Conservation (phyloP, 1,284 basidiomycete genomes). For the Ganoderma leucocontextum region DNA sequence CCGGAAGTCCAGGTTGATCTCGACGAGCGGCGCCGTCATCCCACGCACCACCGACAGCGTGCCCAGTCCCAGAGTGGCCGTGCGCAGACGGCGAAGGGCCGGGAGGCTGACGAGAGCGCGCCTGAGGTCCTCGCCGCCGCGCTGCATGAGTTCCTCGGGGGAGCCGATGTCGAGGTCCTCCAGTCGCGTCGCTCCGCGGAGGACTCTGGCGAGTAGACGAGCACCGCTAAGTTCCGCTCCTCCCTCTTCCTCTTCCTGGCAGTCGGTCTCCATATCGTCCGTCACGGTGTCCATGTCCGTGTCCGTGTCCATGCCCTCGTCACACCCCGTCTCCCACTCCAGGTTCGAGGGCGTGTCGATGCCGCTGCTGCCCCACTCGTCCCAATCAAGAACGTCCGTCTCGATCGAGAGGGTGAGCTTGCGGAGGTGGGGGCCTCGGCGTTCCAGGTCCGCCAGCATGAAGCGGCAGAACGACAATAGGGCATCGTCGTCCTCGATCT, state of each 20-base stretch:
- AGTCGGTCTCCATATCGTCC: not conserved
- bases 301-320: not conserved
- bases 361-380: not conserved
- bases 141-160: not conserved
- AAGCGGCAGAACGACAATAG: not conserved
- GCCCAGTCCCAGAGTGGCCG: not conserved
- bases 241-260: not conserved
- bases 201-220: not conserved
- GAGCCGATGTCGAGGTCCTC: not conserved
- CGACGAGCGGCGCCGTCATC: not conserved
- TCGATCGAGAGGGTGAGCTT: not conserved
- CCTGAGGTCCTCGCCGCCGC: not conserved
- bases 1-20: not conserved
- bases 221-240: too few species aligned
- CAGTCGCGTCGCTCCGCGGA: slow-evolving; percentile 1
- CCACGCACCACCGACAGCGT: not conserved
- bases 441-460: not conserved
- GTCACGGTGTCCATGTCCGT: not conserved
- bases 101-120: not conserved
- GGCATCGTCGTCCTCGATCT: not conserved
- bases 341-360: not conserved
- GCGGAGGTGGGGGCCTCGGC: not conserved
- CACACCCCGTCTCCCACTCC: not conserved
- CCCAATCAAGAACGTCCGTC: not conserved
- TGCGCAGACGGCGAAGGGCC: not conserved